Base-by-base conservation (phyloP, 2,329 filamentous ascomycete genomes). In the Elsinoe australis region DNA sequence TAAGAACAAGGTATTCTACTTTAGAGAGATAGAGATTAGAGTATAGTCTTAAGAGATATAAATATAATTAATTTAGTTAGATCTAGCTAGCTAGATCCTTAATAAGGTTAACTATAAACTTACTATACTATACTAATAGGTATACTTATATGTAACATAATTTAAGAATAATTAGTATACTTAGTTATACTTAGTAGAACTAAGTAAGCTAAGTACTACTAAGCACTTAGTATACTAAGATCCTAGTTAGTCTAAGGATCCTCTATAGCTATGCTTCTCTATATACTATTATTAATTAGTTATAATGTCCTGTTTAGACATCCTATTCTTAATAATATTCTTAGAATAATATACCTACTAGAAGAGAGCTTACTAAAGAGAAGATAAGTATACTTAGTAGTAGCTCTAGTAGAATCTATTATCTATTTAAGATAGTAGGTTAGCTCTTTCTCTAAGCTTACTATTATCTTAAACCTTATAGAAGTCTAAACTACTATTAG, bases 1-100 rank as follows among this genome's bases (percentile, higher is more conserved):
- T 53, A 9, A 46, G 32, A 21, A 50, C 44, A 15, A 22, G 28
- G 4, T n/a, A 15, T 2, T 15, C 57, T 28, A 10, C 1, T 17
- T 29, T 18, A 19, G n/a, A 10, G 18, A 45, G 8, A 12, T 45
- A 18, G 21, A 49, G 15, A 34, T 12, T 5, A 46, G 7, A 19
- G 46, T 51, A 29, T 15, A 15, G 14, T 6, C n/a, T n/a, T n/a
- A n/a, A n/a, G n/a, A n/a, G n/a, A n/a, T n/a, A n/a, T n/a, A n/a
- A n/a, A n/a, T n/a, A n/a, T n/a, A n/a, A n/a, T n/a, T n/a, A n/a
- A n/a, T n/a, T n/a, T n/a, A n/a, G n/a, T n/a, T n/a, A n/a, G n/a
- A n/a, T n/a, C n/a, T n/a, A n/a, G n/a, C n/a, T n/a, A n/a, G n/a
- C n/a, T n/a, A n/a, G n/a, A n/a, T n/a, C n/a, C n/a, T n/a, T n/a